Base-by-base conservation (phyloP, 208 protist genomes). In the Leishmania arabica region DNA sequence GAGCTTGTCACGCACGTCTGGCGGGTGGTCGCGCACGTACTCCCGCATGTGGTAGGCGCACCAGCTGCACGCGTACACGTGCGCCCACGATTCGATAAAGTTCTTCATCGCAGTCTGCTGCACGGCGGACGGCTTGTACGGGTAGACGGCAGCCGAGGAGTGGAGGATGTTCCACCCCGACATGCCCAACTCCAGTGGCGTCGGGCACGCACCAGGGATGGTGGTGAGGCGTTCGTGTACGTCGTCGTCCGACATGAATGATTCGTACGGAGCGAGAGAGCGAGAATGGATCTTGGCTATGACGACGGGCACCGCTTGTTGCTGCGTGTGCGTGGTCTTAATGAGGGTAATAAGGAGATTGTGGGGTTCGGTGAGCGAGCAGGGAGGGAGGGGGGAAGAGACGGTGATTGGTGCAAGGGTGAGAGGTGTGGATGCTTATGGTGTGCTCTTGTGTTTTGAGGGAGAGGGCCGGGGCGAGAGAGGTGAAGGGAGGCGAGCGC, bases 151-250 rank as follows among this genome's bases (percentile, higher is more conserved):
- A 15, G 93, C 95, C 27, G 90, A 81, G 78, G 81, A 94, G 85
- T 98, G 95, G 15, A 98, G 87, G 64, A 98, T 92, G 77, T 87
- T 94, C 94, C 95, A 98, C 5, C 95, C 95, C 2, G 94, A 84
- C 58, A 88, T 71, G 9, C 95, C 95, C 15, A 98, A 85, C 49
- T 96, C 88, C 15, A 86, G 24, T 17, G 92, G 91, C 7, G 89
- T 91, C 3, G 94, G 92, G 65, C 88, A 89, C 68, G 71, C 54
- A 17, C 93, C 93, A 8, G 90, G 90, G 47, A 96, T 96, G 65
- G 84, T 76, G 21, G 77, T 84, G 60, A 84, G 64, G 3, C 82
- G 82, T 65, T 82, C 81, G 15, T 45, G 51, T 42, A 7, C 45
- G 45, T 62, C 71, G 51, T 27, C 45, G 71, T 76, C 51, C 34